phyloP scores from a whole-genome alignment of 352 stramenopile genomes.

The Pythium sukuiense region DNA sequence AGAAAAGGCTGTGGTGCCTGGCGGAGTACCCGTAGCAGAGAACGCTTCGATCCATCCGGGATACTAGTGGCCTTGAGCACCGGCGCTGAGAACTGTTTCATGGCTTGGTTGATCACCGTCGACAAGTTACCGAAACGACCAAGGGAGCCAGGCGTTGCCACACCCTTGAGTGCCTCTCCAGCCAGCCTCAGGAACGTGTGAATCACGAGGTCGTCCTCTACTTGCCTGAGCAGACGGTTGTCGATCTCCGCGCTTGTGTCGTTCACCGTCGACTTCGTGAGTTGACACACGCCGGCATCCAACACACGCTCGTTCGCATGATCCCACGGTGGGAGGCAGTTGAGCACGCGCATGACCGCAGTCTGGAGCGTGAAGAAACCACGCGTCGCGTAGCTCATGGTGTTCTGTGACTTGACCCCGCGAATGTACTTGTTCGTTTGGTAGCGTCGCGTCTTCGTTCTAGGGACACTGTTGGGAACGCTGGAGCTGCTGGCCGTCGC shows the following conservation, averaged over 20 bases:
- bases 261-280: slow-evolving; percentile 35
- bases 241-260: slow-evolving; percentile 25
- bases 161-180: too few species aligned
- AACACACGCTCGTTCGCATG: slow-evolving; percentile 22
- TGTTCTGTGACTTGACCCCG: slow-evolving; percentile 26
- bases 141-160: too few species aligned
- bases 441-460: slow-evolving; percentile 30
- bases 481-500: slow-evolving; percentile 41
- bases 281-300: slow-evolving; percentile 39
- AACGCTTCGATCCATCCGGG: slow-evolving; percentile 31
- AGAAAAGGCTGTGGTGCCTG: slow-evolving; percentile 64
- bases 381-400: slow-evolving; percentile 48
- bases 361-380: slow-evolving; percentile 82
- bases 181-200: too few species aligned
- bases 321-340: slow-evolving; percentile 66
- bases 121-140: too few species aligned
- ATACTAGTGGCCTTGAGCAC: slow-evolving; percentile 28
- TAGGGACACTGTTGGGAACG: slow-evolving; percentile 42
- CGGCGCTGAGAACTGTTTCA: too few species aligned
- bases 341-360: slow-evolving; percentile 57
- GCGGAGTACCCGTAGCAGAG: slow-evolving; percentile 46
- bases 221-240: slow-evolving; percentile 40
- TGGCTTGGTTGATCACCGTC: too few species aligned
- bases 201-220: slow-evolving; percentile 51
- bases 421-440: slow-evolving; percentile 25